phyloP scores from a whole-genome alignment of 169 alveolate genomes.

The Toxoplasma gondii region DNA sequence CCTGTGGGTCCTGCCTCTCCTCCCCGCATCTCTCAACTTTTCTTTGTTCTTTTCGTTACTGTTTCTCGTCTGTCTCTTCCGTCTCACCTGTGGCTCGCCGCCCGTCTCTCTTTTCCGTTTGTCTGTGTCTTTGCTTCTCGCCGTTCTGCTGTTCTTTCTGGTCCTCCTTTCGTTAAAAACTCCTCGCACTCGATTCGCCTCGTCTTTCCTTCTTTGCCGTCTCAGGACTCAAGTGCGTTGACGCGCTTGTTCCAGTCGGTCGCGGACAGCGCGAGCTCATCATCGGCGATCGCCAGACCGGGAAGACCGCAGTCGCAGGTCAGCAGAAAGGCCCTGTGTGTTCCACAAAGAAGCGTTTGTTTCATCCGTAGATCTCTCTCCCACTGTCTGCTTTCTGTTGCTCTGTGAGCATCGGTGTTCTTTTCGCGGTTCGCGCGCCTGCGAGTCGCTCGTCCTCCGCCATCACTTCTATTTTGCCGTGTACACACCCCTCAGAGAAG shows the following conservation, averaged over 20 bases:
- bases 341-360: background rate
- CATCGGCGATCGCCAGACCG: slow-evolving; percentile 98
- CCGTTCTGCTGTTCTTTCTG: background rate
- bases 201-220: background rate
- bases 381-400: background rate
- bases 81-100: background rate
- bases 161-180: too few species aligned
- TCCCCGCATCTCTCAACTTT: too few species aligned
- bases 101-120: background rate
- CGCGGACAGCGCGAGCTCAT: slow-evolving; percentile 98
- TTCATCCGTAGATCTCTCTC: background rate
- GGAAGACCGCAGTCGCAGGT: slow-evolving; percentile 96
- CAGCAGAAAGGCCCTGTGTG: background rate
- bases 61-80: background rate
- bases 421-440: slow-evolving; percentile 6
- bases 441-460: background rate
- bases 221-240: slow-evolving; percentile 91
- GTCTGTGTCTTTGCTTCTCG: background rate
- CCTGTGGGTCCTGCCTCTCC: too few species aligned
- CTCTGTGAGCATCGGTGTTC: background rate
- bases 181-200: too few species aligned
- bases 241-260: slow-evolving; percentile 98
- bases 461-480: too few species aligned
- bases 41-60: background rate
- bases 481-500: too few species aligned